Percentiles rank a stretch among this genome's conserved stretches.
These are phyloP conservation scores for Periconia sp. DNA, from an alignment of 2,329 filamentous ascomycete genomes.

Conservation along the genomic window DNA sequence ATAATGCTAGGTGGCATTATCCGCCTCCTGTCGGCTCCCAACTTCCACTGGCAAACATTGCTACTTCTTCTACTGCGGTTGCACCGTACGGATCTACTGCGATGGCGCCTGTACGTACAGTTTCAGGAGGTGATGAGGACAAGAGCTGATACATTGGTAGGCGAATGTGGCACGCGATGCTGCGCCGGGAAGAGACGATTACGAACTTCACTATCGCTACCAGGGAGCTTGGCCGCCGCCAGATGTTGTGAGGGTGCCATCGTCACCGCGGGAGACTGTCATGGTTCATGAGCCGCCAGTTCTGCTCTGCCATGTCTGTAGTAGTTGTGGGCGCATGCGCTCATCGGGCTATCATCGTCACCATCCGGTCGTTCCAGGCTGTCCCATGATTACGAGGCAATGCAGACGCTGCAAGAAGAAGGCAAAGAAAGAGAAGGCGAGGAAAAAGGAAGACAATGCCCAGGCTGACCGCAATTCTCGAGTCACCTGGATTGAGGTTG, in stretches of 20 bases:
- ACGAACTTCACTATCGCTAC: conserved; percentile 23
- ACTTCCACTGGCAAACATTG: no score
- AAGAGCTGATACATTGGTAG: conserved; percentile 1
- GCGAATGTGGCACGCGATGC: conserved; percentile 7
- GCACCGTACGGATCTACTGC: conserved; percentile 9
- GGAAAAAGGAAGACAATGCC: conserved; percentile 12
- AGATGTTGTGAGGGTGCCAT: conserved; percentile 8
- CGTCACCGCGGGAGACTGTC: conserved; percentile 14
- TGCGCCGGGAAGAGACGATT: no score
- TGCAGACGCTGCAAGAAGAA: conserved; percentile 43
- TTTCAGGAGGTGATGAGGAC: background rate
- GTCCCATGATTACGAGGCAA: conserved; percentile 25
- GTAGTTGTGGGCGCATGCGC: conserved; percentile 39
- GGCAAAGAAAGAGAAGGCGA: conserved; percentile 13
- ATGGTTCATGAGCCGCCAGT: conserved; percentile 27
- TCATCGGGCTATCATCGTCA: conserved; percentile 42
- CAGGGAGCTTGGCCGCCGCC: conserved; percentile 11
- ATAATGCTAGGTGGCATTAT: no score
- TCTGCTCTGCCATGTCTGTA: conserved; percentile 43
- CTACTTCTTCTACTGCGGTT: no score
- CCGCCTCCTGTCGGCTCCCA: conserved; percentile 5
- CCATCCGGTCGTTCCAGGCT: conserved; percentile 42
- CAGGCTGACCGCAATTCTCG: conserved; percentile 15
- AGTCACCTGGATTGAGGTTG: conserved; percentile 24
- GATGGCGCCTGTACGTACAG: conserved; percentile 19